A percentile compares a stretch with the other conserved stretches of the same genome.
These are phyloP conservation scores for Larix sibirica DNA, from an alignment of 83 land plant genomes.

Conservation along the genomic window DNA sequence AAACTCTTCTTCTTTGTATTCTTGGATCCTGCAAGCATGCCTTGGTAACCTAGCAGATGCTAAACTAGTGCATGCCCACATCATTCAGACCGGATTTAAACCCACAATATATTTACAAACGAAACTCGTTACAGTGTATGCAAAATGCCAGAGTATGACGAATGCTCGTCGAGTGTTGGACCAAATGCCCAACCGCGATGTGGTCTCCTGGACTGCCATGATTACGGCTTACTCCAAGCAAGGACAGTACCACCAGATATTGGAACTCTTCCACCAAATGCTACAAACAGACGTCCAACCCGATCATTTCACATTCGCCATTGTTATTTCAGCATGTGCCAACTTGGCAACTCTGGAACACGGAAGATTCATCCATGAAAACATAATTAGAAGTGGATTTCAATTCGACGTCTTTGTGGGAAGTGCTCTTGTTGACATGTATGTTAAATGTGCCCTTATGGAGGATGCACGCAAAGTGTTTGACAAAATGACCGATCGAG, in stretches of 20 bases:
- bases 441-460: conserved; percentile 44
- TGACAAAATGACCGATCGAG: too few relatives aligned
- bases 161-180: conserved; percentile 5
- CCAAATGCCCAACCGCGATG: conserved; percentile 33
- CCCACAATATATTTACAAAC: not conserved
- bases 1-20: too few relatives aligned
- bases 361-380: conserved; percentile 53
- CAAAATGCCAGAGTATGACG: not conserved
- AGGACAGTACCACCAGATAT: conserved; percentile 25
- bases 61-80: not conserved
- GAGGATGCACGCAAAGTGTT: not conserved
- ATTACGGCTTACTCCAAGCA: conserved; percentile 52
- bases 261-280: conserved; percentile 48
- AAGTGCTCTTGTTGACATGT: conserved; percentile 56
- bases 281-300: conserved; percentile 23
- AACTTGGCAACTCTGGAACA: conserved; percentile 17
- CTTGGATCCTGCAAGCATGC: not conserved
- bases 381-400: conserved; percentile 31
- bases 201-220: conserved; percentile 63
- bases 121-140: not conserved
- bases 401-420: conserved; percentile 33
- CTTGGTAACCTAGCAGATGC: not conserved
- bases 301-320: conserved; percentile 52
- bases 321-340: conserved; percentile 61
- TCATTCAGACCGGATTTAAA: not conserved